Evolutionary conservation across 495 filamentous ascomycete species (phyloP).

Genomic region (Penicillium verhagenii): DNA sequence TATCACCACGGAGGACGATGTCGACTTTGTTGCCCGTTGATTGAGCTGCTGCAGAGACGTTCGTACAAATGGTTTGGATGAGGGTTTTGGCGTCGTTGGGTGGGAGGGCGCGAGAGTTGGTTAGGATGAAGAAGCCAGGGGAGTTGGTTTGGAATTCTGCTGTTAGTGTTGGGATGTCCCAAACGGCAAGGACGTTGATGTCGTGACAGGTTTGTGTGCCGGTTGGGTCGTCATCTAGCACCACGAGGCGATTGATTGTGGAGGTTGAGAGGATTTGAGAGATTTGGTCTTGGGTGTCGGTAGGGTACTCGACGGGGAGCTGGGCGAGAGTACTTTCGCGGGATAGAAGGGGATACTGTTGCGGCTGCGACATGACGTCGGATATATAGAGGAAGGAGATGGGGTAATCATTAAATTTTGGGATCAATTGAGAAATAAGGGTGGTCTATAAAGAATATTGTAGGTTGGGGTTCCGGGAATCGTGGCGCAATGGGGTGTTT

Average conservation of each 20-base stretch:
- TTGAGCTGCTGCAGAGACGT: constrained; percentile 40
- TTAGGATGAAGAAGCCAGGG: constrained; percentile 55
- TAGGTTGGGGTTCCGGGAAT: background rate
- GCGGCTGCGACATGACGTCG: constrained; percentile 24
- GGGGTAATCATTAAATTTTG: no score
- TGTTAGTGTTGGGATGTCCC: constrained; percentile 42
- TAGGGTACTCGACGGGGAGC: constrained; percentile 33
- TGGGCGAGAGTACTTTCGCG: constrained; percentile 30
- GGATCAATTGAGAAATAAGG: no score
- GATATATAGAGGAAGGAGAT: background rate
- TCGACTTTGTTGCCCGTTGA: constrained; percentile 39
- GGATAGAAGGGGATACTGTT: constrained; percentile 28
- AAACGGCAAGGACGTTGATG: constrained; percentile 55
- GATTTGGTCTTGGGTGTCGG: constrained; percentile 37
- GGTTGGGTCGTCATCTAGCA: constrained; percentile 57
- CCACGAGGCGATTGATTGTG: constrained; percentile 41
- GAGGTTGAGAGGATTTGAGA: constrained; percentile 31
- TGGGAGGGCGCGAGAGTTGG: constrained; percentile 54
- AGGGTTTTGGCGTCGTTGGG: constrained; percentile 40
- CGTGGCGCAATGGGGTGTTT: constrained; percentile 1
- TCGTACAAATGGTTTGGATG: constrained; percentile 46
- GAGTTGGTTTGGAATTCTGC: constrained; percentile 37
- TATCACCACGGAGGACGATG: constrained; percentile 53
- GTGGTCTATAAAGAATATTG: no score
- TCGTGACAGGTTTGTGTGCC: constrained; percentile 58